phyloP scores from a whole-genome alignment of 2,329 filamentous ascomycete species.

The Verticillium nubilum region DNA sequence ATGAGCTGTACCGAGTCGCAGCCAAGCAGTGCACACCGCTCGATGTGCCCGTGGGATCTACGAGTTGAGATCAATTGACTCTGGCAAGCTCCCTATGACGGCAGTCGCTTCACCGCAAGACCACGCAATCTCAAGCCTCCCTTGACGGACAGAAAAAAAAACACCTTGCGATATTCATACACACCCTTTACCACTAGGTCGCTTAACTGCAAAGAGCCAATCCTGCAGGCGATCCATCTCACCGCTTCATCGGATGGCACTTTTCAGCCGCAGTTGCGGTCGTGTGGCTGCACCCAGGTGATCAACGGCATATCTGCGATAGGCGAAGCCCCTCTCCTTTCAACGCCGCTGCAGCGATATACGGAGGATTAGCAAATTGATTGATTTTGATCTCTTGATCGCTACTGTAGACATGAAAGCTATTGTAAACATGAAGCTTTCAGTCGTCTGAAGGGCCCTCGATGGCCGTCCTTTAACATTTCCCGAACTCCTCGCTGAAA shows the following conservation, averaged over 20 bases:
- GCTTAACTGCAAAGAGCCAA: background rate
- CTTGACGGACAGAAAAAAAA: background rate
- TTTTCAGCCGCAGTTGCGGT: background rate
- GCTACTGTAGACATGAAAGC: background rate
- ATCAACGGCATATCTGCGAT: background rate
- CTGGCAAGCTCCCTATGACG: too few species aligned
- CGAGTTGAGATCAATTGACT: background rate
- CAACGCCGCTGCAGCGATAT: background rate
- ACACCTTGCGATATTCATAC: background rate
- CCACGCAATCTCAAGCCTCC: background rate
- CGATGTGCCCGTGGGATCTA: background rate
- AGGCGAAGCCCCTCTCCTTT: background rate
- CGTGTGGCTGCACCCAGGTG: background rate
- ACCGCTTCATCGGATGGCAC: background rate
- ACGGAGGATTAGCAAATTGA: background rate
- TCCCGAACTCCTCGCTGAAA: background rate
- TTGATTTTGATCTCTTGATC: background rate
- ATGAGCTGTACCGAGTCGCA: background rate
- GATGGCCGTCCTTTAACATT: background rate
- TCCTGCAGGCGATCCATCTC: background rate
- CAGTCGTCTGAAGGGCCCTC: too few species aligned
- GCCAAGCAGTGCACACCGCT: background rate
- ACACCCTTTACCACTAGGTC: background rate
- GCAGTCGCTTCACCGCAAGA: too few species aligned
- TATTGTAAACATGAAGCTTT: background rate